Evolutionary conservation across 768 basidiomycete species (phyloP).

Genomic region (Naematelia encephala): DNA sequence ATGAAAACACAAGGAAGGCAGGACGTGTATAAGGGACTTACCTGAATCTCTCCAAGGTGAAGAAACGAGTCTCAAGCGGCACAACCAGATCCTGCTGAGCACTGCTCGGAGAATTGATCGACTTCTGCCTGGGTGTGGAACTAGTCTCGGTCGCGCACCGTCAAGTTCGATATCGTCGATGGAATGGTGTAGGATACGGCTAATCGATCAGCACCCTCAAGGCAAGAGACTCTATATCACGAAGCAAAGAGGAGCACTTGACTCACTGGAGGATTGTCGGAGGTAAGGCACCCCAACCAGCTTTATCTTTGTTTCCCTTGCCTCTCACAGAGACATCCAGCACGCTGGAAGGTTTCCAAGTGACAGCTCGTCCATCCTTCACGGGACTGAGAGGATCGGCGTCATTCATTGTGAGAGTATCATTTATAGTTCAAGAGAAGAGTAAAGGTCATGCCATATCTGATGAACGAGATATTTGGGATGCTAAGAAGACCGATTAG

Average conservation of each 20-base stretch:
- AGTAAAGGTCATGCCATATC: too few relatives aligned
- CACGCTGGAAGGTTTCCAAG: not conserved
- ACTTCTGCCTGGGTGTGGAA: not conserved
- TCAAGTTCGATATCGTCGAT: not conserved
- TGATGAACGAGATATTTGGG: too few relatives aligned
- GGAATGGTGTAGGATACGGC: not conserved
- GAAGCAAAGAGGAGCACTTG: not conserved
- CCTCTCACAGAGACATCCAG: not conserved
- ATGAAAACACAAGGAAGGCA: not conserved
- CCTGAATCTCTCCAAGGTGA: not conserved
- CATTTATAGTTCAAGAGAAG: too few relatives aligned
- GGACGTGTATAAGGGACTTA: not conserved
- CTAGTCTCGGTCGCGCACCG: not conserved
- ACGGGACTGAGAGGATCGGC: too few relatives aligned
- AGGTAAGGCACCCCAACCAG: not conserved
- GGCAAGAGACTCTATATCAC: too few relatives aligned
- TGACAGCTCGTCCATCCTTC: too few relatives aligned
- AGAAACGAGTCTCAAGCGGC: not conserved
- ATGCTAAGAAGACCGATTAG: too few relatives aligned
- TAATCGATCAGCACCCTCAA: not conserved
- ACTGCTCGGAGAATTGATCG: not conserved
- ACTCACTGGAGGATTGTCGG: not conserved
- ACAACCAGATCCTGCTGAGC: not conserved
- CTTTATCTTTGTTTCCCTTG: not conserved
- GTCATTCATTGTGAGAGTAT: too few relatives aligned